These are phyloP conservation scores for Penicillium capsulatum DNA, from an alignment of 2,329 filamentous ascomycete genomes.

Conservation along the genomic window DNA sequence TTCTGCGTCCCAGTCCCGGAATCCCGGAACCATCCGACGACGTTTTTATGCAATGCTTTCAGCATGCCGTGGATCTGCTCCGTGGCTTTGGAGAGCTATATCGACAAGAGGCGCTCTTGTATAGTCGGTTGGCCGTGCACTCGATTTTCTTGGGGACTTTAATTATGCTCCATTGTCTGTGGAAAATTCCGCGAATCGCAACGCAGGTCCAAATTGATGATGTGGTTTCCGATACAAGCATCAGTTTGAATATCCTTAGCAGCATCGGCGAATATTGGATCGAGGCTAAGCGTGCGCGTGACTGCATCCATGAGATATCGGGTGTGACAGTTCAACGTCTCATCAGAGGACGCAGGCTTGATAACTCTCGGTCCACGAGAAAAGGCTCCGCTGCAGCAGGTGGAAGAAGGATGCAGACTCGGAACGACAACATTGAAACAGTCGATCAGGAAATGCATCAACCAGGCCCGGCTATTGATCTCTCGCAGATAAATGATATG, in stretches of 20 bases:
- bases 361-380: conserved; percentile 4
- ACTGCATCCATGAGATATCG: conserved; percentile 30
- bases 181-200: conserved; percentile 44
- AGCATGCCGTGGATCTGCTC: conserved; percentile 43
- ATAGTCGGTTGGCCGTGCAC: conserved; percentile 50
- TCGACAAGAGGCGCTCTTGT: conserved; percentile 42
- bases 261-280: conserved; percentile 52
- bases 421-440: background rate
- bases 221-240: conserved; percentile 42
- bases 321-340: conserved; percentile 25
- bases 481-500: conserved; percentile 12
- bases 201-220: conserved; percentile 36
- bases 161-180: conserved; percentile 51
- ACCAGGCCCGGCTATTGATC: conserved; percentile 8
- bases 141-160: conserved; percentile 48
- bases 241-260: conserved; percentile 47
- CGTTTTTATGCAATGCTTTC: conserved; percentile 42
- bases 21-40: conserved; percentile 47
- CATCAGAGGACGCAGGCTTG: conserved; percentile 14
- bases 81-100: conserved; percentile 45
- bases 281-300: conserved; percentile 38
- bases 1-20: conserved; percentile 51
- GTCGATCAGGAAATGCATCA: background rate
- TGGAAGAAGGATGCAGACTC: background rate
- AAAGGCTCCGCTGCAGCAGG: background rate